Evolutionary conservation across 441 rosid species (phyloP).

Genomic region (Dalechampia spathulata): DNA sequence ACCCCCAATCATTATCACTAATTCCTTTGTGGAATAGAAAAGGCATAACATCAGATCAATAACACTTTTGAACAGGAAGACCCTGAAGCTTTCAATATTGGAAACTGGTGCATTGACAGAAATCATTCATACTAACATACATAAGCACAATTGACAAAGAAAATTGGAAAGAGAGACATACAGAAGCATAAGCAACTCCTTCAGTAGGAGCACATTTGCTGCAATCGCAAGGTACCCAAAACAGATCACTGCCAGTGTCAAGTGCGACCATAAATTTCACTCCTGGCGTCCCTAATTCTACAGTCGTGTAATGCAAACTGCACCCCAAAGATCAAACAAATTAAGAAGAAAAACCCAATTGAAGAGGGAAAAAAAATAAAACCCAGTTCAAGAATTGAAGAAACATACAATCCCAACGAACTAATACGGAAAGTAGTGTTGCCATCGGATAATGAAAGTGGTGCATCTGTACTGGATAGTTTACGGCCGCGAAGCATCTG

Average conservation of each 20-base stretch:
- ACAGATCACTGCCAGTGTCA: constrained; percentile 82
- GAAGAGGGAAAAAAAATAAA: background rate
- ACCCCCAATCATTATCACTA: background rate
- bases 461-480: constrained; percentile 31
- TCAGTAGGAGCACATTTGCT: constrained; percentile 62
- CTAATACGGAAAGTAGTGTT: constrained; percentile 65
- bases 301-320: constrained; percentile 85
- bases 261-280: constrained; percentile 85
- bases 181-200: constrained; percentile 51
- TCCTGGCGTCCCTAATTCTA: constrained; percentile 78
- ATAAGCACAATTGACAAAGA: background rate
- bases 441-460: constrained; percentile 65
- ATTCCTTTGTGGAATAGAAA: background rate
- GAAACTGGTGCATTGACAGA: background rate
- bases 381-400: background rate
- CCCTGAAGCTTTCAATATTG: too few species aligned
- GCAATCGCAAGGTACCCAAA: constrained; percentile 91
- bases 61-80: background rate
- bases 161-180: constrained; percentile 25
- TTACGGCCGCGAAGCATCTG: constrained; percentile 47
- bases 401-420: constrained; percentile 69
- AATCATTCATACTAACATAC: background rate
- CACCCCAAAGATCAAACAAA: constrained; percentile 3
- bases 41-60: background rate
- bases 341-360: background rate